Conservation (phyloP, 2,329 filamentous ascomycete species). For the Phaeosphaeriaceae sp. region DNA sequence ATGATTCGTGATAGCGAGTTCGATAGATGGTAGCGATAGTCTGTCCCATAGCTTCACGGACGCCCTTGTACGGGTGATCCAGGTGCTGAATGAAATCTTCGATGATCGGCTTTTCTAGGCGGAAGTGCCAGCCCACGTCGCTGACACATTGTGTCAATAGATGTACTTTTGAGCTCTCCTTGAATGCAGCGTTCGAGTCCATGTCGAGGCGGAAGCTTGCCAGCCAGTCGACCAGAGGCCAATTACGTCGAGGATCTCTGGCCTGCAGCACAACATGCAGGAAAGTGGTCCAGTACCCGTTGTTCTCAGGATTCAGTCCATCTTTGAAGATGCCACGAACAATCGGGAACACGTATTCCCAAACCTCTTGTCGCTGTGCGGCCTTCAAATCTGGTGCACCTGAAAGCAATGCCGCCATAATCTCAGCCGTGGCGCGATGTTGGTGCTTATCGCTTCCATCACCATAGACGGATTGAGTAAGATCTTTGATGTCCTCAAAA, state of each 20-base stretch:
- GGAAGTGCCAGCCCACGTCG: constrained; percentile 96
- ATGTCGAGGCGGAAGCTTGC: constrained; percentile 90
- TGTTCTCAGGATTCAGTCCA: constrained; percentile 91
- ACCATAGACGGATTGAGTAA: constrained; percentile 79
- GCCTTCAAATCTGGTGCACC: constrained; percentile 80
- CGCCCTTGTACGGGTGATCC: constrained; percentile 97
- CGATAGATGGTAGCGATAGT: constrained; percentile 89
- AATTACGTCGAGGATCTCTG: constrained; percentile 86
- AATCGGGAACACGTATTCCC: constrained; percentile 90
- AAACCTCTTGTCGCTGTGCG: constrained; percentile 76
- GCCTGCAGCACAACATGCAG: constrained; percentile 86
- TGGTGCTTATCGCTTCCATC: constrained; percentile 98
- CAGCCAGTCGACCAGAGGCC: constrained; percentile 84
- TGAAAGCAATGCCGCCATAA: constrained; percentile 82
- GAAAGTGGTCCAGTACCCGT: constrained; percentile 93
- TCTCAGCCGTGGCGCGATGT: constrained; percentile 93
- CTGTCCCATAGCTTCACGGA: constrained; percentile 91
- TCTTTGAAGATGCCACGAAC: constrained; percentile 87
- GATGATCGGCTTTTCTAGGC: constrained; percentile 83
- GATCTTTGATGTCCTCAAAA: constrained; percentile 85
- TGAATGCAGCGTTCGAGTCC: constrained; percentile 95
- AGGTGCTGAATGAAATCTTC: constrained; percentile 89
- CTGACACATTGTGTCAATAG: constrained; percentile 86
- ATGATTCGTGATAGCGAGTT: constrained; percentile 93
- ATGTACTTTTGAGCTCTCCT: constrained; percentile 95